phyloP scores from a whole-genome alignment of 164 flowering plant species.

The Dillenia suffruticosa region DNA sequence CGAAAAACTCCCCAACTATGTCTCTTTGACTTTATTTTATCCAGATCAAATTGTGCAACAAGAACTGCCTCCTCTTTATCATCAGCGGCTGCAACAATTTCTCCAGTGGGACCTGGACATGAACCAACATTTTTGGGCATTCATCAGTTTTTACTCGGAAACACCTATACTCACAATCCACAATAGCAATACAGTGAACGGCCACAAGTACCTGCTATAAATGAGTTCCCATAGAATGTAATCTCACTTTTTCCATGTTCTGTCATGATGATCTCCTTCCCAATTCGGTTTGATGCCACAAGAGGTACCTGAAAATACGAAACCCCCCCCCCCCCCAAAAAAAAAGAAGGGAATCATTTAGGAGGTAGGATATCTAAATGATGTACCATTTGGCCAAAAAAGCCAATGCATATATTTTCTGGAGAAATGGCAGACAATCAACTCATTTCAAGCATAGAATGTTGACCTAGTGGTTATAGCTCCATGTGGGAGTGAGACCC shows the following conservation, averaged over 20 bases:
- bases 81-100: slow-evolving; percentile 72
- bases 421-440: no score
- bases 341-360: no score
- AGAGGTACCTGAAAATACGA: slow-evolving; percentile 64
- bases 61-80: slow-evolving; percentile 82
- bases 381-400: no score
- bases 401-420: no score
- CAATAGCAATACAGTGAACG: no score
- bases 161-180: no score
- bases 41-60: slow-evolving; percentile 75
- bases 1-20: slow-evolving; percentile 90
- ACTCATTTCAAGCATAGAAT: no score
- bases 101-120: slow-evolving; percentile 83
- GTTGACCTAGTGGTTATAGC: no score
- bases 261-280: slow-evolving; percentile 80
- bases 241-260: slow-evolving; percentile 91
- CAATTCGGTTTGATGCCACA: slow-evolving; percentile 91
- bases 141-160: no score
- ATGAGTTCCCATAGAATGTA: slow-evolving; percentile 91
- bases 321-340: no score
- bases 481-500: no score
- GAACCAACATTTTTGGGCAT: background rate
- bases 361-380: no score
- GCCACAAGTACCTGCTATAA: slow-evolving; percentile 70
- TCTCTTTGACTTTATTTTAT: slow-evolving; percentile 73